Percentiles rank a stretch among this genome's conserved stretches.
These are phyloP conservation scores for Smallanthus sonchifolius DNA, from an alignment of 129 eudicot genomes.

Conservation along the genomic window DNA sequence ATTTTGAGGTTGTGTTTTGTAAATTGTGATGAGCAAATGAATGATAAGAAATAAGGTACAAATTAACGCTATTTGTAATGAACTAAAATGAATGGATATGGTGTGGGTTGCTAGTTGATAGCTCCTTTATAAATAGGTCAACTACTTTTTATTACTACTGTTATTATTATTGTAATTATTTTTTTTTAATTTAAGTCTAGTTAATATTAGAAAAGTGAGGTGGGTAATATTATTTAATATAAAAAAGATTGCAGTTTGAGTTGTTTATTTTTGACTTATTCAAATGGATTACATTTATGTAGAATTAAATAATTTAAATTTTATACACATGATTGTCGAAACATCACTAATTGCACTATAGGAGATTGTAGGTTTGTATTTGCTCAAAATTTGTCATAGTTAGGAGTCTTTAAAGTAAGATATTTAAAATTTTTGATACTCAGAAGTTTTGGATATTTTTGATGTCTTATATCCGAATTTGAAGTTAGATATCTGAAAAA, in stretches of 20 bases:
- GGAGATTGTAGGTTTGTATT: no score
- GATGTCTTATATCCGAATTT: no score
- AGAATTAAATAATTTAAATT: no score
- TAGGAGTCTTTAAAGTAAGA: no score
- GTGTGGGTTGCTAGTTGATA: constrained; percentile 17
- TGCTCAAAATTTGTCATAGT: no score
- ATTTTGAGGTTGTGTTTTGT: constrained; percentile 6
- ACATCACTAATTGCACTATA: no score
- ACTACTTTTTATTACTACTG: background rate
- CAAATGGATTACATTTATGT: background rate
- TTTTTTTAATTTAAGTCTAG: background rate
- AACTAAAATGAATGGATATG: background rate
- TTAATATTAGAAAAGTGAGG: background rate
- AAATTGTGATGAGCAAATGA: background rate
- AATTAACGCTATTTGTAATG: background rate
- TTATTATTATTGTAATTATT: background rate
- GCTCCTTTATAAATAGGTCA: constrained; percentile 22
- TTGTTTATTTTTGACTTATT: background rate
- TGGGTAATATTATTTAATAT: background rate
- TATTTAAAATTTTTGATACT: no score
- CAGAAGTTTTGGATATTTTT: no score
- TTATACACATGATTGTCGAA: no score
- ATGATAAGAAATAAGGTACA: background rate
- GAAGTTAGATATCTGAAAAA: no score
- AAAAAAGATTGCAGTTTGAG: background rate